Conservation (phyloP, 2,329 filamentous ascomycete genomes). For the Fonsecaea erecta region DNA sequence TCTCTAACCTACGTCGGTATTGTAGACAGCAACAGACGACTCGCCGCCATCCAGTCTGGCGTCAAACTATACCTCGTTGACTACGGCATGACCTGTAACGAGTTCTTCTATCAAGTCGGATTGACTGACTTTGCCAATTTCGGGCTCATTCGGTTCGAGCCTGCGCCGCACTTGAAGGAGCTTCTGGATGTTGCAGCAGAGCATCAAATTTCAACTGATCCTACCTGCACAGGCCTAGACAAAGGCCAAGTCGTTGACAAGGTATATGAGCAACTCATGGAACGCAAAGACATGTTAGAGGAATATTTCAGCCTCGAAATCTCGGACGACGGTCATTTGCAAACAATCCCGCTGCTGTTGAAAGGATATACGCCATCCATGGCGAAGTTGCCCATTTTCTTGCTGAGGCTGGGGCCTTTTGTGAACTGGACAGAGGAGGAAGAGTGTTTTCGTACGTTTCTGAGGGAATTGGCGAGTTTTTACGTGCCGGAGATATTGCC, state of each 20-base stretch:
- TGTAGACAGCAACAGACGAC: conserved; percentile 81
- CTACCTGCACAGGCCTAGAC: conserved; percentile 45
- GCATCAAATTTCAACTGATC: conserved; percentile 62
- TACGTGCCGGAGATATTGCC: conserved; percentile 89
- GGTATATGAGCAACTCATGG: conserved; percentile 71
- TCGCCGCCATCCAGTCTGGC: conserved; percentile 91
- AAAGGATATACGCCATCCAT: conserved; percentile 88
- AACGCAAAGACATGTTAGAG: conserved; percentile 79
- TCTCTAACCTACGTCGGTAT: conserved; percentile 92
- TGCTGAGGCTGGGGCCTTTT: conserved; percentile 83
- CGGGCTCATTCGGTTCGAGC: conserved; percentile 78
- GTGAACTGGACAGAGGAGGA: conserved; percentile 88
- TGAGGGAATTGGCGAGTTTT: conserved; percentile 85
- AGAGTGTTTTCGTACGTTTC: conserved; percentile 79
- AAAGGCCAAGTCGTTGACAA: conserved; percentile 66
- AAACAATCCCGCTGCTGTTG: conserved; percentile 79
- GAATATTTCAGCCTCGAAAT: conserved; percentile 94
- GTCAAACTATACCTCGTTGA: conserved; percentile 92
- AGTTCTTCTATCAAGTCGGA: conserved; percentile 95
- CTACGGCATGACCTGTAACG: conserved; percentile 82
- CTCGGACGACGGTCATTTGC: conserved; percentile 74
- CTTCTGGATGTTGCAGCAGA: conserved; percentile 75
- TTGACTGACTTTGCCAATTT: conserved; percentile 97
- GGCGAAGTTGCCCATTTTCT: conserved; percentile 84
- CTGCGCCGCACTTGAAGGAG: conserved; percentile 71